Percentiles rank a stretch among this genome's conserved stretches.
phyloP scores from a whole-genome alignment of 2,329 filamentous ascomycete species.

The Trichoderma asperellum region DNA sequence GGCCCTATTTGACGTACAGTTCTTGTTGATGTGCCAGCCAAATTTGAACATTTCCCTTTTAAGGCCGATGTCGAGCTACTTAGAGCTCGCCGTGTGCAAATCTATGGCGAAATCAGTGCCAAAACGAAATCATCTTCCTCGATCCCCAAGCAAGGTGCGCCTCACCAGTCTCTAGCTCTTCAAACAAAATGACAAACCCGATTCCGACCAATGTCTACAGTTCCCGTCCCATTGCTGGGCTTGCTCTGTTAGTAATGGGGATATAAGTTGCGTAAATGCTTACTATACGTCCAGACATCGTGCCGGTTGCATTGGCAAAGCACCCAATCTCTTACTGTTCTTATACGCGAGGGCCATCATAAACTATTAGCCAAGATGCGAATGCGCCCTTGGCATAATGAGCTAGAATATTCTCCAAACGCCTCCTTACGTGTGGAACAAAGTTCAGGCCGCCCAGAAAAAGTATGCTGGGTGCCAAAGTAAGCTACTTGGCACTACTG shows the following conservation, averaged over 20 bases:
- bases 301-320: too few relatives aligned
- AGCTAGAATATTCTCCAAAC: neutral
- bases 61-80: neutral
- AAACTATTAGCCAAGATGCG: neutral
- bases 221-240: neutral
- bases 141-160: neutral
- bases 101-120: neutral
- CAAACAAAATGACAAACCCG: neutral
- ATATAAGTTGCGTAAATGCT: too few relatives aligned
- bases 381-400: neutral
- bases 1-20: neutral
- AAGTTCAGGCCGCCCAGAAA: neutral
- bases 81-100: neutral
- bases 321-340: too few relatives aligned
- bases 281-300: too few relatives aligned
- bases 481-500: neutral
- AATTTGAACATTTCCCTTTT: neutral
- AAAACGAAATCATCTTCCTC: neutral
- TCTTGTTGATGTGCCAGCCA: neutral
- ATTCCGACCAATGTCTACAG: neutral
- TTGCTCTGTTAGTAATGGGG: neutral
- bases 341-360: neutral
- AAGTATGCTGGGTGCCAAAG: neutral
- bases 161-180: neutral
- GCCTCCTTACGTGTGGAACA: neutral